Base-by-base conservation (phyloP, 176 grass and related monocot species). In the Musa beccarii region DNA sequence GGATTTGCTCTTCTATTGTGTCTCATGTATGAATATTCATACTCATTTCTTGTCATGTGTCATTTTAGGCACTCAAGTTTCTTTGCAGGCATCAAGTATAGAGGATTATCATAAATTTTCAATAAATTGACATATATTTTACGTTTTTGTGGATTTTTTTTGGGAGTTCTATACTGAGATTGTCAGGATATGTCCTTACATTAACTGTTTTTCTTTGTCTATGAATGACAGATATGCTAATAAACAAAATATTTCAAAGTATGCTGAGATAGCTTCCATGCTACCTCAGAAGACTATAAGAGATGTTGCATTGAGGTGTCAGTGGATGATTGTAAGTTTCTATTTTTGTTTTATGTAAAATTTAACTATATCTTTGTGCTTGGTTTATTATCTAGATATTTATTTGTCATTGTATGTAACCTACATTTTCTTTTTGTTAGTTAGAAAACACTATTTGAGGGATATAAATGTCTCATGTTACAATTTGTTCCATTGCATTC, bases 261-360 rank as follows among this genome's bases (percentile, higher is more conserved):
- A 83, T 23, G 51, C 53, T 1, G 83, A 80, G 66, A 77, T 87
- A 80, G 80, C 81, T 13, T 25, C 85, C 28, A 67, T 53, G 63
- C 52, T 87, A 54, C 66, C 51, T 51, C 23, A 71, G 24, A 87
- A 87, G 77, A 83, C 81, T 34, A 82, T 80, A 68, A 79, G 85
- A 50, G 85, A 87, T 76, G 85, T 87, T 25, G 85, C 85, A 52
- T 67, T 83, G 77, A 75, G 81, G 77, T 87, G 81, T 62, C 77
- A 77, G 19, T 83, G 77, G 81, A 83, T 80, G 67, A 87, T 49
- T 53, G 85, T 83, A 59, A 50, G 77, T 75, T 54, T 11, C 54
- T 13, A 53, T 25, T 24, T 43, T 43, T 43, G 43, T 68, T 3
- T 43, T 10, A 34, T 68, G 1, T 68, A 6, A 34, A 26, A 1